A percentile compares a stretch with the other conserved stretches of the same genome.
These are phyloP conservation scores for Daldinia sp. DNA, from an alignment of 2,329 filamentous ascomycete species.

Conservation along the genomic window DNA sequence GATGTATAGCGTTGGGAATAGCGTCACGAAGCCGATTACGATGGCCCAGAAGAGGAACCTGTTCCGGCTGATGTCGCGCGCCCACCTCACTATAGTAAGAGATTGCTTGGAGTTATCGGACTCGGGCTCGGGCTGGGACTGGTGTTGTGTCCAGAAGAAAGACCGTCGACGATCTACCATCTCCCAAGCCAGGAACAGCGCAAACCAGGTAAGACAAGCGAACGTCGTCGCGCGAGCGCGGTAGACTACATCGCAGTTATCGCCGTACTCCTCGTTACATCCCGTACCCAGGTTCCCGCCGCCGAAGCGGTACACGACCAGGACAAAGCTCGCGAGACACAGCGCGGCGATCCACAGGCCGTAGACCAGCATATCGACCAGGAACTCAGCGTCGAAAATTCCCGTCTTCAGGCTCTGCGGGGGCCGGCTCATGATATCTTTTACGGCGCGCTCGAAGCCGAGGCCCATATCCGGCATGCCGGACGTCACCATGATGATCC, in stretches of 20 bases:
- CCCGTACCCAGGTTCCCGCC: constrained; percentile 64
- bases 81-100: constrained; percentile 69
- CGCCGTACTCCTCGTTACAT: constrained; percentile 70
- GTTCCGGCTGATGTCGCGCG: constrained; percentile 76
- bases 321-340: constrained; percentile 71
- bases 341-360: constrained; percentile 76
- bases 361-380: constrained; percentile 76
- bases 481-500: constrained; percentile 85
- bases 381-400: constrained; percentile 74
- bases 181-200: constrained; percentile 83
- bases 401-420: constrained; percentile 72
- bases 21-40: constrained; percentile 59
- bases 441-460: constrained; percentile 76
- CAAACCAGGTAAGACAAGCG: constrained; percentile 80
- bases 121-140: not conserved
- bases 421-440: constrained; percentile 76
- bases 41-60: constrained; percentile 77
- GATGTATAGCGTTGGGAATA: constrained; percentile 69
- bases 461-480: constrained; percentile 82
- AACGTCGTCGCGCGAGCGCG: constrained; percentile 80
- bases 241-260: constrained; percentile 72
- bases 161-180: constrained; percentile 78
- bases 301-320: constrained; percentile 74
- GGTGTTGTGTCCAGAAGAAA: constrained; percentile 77
- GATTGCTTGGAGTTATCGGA: not conserved